Evolutionary conservation across 2,329 filamentous ascomycete genomes (phyloP).

Genomic region (Bisporella sp.): DNA sequence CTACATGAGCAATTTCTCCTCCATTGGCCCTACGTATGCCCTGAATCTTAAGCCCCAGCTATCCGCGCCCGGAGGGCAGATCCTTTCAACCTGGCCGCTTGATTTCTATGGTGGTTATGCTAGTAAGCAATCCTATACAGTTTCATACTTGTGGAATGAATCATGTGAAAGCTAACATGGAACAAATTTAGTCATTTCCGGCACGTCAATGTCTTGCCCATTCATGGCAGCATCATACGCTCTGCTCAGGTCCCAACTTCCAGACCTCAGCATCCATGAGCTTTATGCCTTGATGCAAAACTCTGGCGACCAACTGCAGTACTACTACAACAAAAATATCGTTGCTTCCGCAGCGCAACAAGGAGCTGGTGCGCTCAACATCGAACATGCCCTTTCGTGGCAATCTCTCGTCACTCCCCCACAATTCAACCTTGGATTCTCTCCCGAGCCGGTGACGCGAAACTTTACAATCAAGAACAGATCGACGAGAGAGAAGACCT

Average conservation of each 20-base stretch:
- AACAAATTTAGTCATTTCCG: constrained; percentile 10
- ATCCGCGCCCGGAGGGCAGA: constrained; percentile 29
- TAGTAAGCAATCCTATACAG: too few relatives aligned
- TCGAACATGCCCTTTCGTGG: constrained; percentile 24
- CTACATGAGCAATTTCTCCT: constrained; percentile 14
- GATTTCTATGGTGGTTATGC: constrained; percentile 25
- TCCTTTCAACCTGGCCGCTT: constrained; percentile 30
- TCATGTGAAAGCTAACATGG: too few relatives aligned
- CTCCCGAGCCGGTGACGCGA: constrained; percentile 1
- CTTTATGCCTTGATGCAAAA: constrained; percentile 26
- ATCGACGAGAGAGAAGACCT: constrained; percentile 14
- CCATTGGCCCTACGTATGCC: constrained; percentile 14
- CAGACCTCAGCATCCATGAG: constrained; percentile 20
- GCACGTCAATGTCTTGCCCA: constrained; percentile 32
- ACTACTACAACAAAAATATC: constrained; percentile 21
- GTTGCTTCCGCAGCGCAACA: constrained; percentile 27
- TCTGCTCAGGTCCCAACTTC: constrained; percentile 29
- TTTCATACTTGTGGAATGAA: too few relatives aligned
- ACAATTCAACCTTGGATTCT: constrained; percentile 15
- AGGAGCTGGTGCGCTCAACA: constrained; percentile 29
- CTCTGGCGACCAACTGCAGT: constrained; percentile 23
- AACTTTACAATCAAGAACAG: constrained; percentile 24
- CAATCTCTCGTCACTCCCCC: constrained; percentile 17
- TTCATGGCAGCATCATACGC: constrained; percentile 29
- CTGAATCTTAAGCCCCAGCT: constrained; percentile 13